Percentiles rank a stretch among this genome's conserved stretches.
Evolutionary conservation across 2,329 filamentous ascomycete species (phyloP).

Genomic region (Paracoccidioides brasiliensis): DNA sequence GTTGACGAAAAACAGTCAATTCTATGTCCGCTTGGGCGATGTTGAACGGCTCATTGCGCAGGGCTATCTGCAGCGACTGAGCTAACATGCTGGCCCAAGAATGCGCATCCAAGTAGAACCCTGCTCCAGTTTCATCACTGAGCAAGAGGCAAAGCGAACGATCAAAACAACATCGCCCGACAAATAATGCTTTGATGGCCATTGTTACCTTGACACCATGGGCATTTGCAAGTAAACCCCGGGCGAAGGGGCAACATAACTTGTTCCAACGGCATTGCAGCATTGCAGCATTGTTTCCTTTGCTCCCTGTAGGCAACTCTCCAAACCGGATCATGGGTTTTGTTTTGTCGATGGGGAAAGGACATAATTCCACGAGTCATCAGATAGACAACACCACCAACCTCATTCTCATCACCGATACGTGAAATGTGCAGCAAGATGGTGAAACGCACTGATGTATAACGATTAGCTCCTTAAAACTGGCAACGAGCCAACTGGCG

Average conservation of each 20-base stretch:
- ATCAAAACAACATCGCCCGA: neutral
- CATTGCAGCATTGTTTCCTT: no score
- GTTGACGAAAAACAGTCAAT: constrained; percentile 94
- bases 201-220: neutral
- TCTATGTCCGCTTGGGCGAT: constrained; percentile 90
- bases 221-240: no score
- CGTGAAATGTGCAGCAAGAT: neutral
- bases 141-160: neutral
- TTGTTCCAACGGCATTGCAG: no score
- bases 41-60: constrained; percentile 89
- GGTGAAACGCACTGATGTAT: neutral
- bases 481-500: neutral
- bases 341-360: neutral
- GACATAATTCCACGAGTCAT: no score
- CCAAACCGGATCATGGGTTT: no score
- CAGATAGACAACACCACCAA: neutral
- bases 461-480: neutral
- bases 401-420: neutral
- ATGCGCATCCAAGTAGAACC: neutral
- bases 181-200: neutral
- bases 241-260: no score
- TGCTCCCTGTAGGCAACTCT: no score
- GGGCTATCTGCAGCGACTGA: constrained; percentile 83
- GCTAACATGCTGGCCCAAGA: constrained; percentile 37
- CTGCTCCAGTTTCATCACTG: neutral